A percentile compares a stretch with the other conserved stretches of the same genome.
Evolutionary conservation across 768 basidiomycete species (phyloP).

Genomic region (Vararia minispora): DNA sequence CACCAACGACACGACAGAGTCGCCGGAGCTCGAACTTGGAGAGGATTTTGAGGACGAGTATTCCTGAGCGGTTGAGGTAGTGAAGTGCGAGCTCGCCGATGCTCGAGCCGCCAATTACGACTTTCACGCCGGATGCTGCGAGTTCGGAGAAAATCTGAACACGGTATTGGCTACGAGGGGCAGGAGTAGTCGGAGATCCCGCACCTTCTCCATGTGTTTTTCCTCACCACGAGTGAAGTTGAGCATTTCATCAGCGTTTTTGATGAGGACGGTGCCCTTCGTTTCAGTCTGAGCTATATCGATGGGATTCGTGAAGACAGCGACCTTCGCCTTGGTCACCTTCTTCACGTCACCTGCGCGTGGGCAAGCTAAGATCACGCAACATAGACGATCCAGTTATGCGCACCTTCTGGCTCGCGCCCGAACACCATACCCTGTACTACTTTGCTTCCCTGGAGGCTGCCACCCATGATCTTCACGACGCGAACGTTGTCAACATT

Average conservation of each 20-base stretch:
- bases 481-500: slow-evolving; percentile 98
- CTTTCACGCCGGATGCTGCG: slow-evolving; percentile 87
- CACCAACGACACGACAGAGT: slow-evolving; percentile 89
- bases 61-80: slow-evolving; percentile 87
- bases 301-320: slow-evolving; percentile 86
- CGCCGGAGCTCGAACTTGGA: slow-evolving; percentile 97
- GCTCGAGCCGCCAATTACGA: slow-evolving; percentile 87
- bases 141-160: slow-evolving; percentile 91
- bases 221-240: slow-evolving; percentile 96
- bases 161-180: not conserved
- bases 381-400: no score
- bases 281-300: slow-evolving; percentile 97
- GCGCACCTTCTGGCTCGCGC: slow-evolving; percentile 82
- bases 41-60: slow-evolving; percentile 93
- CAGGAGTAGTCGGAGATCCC: not conserved
- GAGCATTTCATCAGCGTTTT: slow-evolving; percentile 92
- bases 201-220: slow-evolving; percentile 85
- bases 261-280: slow-evolving; percentile 94
- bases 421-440: slow-evolving; percentile 98
- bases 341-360: slow-evolving; percentile 69
- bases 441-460: slow-evolving; percentile 72
- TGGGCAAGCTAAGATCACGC: not conserved
- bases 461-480: slow-evolving; percentile 97
- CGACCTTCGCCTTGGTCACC: slow-evolving; percentile 79
- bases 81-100: slow-evolving; percentile 95